A percentile compares a stretch with the other conserved stretches of the same genome.
These are phyloP conservation scores for Oryza nivara DNA, from an alignment of 176 grass and related monocot genomes.

Conservation along the genomic window DNA sequence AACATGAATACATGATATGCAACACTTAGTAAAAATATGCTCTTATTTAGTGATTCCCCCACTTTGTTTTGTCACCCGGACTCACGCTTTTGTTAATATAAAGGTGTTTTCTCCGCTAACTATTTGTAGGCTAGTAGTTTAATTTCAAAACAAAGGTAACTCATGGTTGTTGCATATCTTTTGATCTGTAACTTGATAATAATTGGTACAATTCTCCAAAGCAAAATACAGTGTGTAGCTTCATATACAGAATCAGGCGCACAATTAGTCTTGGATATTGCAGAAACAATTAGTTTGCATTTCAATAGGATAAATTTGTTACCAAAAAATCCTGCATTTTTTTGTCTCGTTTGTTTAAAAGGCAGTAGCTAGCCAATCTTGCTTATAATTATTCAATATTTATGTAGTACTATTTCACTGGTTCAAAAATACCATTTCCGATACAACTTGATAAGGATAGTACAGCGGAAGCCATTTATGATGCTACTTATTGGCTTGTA, in stretches of 20 bases:
- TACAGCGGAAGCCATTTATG: background rate
- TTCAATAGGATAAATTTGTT: background rate
- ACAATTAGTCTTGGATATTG: constrained; percentile 2
- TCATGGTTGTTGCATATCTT: background rate
- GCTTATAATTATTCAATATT: background rate
- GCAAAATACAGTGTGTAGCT: background rate
- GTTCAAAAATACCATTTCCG: constrained; percentile 16
- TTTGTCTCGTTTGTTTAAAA: constrained; percentile 4
- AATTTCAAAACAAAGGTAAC: background rate
- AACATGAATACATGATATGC: background rate
- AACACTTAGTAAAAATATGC: background rate
- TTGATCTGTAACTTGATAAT: constrained; percentile 18
- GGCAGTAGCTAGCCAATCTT: constrained; percentile 4
- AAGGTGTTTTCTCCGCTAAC: background rate
- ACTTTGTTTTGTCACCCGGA: background rate
- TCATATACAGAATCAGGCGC: constrained; percentile 8
- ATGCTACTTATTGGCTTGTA: background rate
- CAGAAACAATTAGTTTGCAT: constrained; percentile 2
- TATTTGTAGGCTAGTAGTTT: background rate
- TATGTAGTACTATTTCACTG: background rate
- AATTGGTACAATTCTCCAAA: background rate
- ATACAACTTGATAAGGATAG: background rate
- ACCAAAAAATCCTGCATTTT: background rate
- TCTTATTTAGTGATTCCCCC: background rate
- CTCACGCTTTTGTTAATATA: background rate